Evolutionary conservation across 2,329 filamentous ascomycete genomes (phyloP).

Genomic region (Xylariomycetidae sp.): DNA sequence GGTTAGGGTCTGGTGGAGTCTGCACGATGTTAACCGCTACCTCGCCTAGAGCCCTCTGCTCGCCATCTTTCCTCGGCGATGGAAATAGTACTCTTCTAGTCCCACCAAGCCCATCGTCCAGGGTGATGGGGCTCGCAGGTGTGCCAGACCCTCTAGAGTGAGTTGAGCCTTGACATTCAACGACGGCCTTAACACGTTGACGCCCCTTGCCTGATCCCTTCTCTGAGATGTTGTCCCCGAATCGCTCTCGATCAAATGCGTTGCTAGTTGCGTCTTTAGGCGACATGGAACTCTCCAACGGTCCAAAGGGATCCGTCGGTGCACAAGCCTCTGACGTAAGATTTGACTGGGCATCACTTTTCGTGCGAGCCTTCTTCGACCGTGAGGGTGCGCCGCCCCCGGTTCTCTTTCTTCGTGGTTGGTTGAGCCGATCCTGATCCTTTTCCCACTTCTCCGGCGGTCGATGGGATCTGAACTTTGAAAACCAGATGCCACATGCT

Average conservation of each 20-base stretch:
- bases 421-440: constrained; percentile 46
- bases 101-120: constrained; percentile 47
- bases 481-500: constrained; percentile 92
- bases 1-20: constrained; percentile 33
- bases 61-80: constrained; percentile 64
- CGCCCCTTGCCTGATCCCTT: constrained; percentile 14
- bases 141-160: constrained; percentile 54
- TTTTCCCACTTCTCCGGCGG: constrained; percentile 81
- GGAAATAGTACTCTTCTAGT: constrained; percentile 73
- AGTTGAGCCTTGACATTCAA: constrained; percentile 36
- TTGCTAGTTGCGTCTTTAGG: constrained; percentile 15
- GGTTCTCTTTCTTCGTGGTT: constrained; percentile 46
- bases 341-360: constrained; percentile 40
- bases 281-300: constrained; percentile 34
- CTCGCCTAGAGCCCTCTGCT: constrained; percentile 58
- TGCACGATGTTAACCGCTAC: constrained; percentile 49
- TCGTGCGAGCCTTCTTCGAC: constrained; percentile 45
- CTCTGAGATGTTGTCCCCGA: constrained; percentile 32
- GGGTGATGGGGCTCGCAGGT: constrained; percentile 51
- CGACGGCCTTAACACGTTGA: constrained; percentile 9
- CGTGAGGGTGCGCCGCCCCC: constrained; percentile 36
- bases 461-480: constrained; percentile 80
- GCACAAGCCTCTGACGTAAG: constrained; percentile 51
- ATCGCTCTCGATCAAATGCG: constrained; percentile 17
- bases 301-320: constrained; percentile 49